phyloP scores from a whole-genome alignment of 805 yeast genomes.

The Dipodascus geniculatus region DNA sequence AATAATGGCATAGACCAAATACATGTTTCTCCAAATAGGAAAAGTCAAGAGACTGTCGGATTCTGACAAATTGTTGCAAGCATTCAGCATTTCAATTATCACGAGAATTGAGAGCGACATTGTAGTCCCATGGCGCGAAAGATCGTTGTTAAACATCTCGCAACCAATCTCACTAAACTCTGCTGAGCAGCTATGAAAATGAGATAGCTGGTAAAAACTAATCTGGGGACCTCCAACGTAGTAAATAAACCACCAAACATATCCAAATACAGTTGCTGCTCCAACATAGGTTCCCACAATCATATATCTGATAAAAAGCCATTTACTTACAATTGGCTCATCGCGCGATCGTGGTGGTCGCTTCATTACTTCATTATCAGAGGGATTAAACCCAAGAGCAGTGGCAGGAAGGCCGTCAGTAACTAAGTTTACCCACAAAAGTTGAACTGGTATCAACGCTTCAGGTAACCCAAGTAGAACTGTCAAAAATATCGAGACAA shows the following conservation, averaged over 20 bases:
- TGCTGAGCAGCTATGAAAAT: constrained; percentile 26
- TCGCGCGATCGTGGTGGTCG: constrained; percentile 29
- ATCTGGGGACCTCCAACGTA: constrained; percentile 29
- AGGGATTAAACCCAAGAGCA: constrained; percentile 40
- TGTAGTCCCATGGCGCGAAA: constrained; percentile 26
- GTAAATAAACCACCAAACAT: constrained; percentile 30
- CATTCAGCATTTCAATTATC: constrained; percentile 32
- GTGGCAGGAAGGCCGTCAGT: constrained; percentile 52
- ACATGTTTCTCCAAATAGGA: constrained; percentile 30
- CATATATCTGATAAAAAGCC: constrained; percentile 30
- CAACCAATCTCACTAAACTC: constrained; percentile 27
- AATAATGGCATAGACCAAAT: constrained; percentile 28
- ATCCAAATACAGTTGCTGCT: constrained; percentile 31
- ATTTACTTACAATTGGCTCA: constrained; percentile 29
- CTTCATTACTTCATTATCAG: constrained; percentile 29
- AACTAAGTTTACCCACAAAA: constrained; percentile 45
- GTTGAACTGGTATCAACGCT: constrained; percentile 44
- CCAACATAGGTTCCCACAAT: constrained; percentile 32
- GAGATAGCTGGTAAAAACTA: constrained; percentile 24
- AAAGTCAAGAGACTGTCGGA: constrained; percentile 28
- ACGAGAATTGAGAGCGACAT: constrained; percentile 31
- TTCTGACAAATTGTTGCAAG: constrained; percentile 29
- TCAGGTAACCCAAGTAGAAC: constrained; percentile 43
- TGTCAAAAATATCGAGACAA: constrained; percentile 43
- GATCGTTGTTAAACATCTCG: constrained; percentile 22